phyloP scores from a whole-genome alignment of 345 rosid species.

The Populus pruinosa region DNA sequence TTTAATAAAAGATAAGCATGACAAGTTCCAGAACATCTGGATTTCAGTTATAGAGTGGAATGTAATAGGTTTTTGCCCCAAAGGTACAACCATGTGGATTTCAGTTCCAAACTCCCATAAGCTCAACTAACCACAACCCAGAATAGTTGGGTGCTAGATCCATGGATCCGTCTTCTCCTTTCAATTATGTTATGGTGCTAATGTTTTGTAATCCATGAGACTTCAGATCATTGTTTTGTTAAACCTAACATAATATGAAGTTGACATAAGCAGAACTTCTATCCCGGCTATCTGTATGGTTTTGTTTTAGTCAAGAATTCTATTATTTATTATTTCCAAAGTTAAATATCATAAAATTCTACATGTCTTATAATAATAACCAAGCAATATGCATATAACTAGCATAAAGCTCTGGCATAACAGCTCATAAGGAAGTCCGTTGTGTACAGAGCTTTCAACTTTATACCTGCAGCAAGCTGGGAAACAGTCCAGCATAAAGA shows the following conservation, averaged over 20 bases:
- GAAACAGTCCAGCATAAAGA: constrained; percentile 64
- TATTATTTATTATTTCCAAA: too few relatives aligned
- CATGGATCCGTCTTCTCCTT: too few relatives aligned
- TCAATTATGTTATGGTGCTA: too few relatives aligned
- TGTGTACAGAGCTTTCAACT: not conserved
- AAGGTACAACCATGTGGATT: not conserved
- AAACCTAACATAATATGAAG: not conserved
- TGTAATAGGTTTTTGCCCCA: not conserved
- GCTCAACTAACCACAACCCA: too few relatives aligned
- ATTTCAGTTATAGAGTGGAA: not conserved
- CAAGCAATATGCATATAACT: not conserved
- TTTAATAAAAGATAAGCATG: not conserved
- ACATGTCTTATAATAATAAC: not conserved
- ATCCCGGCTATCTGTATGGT: not conserved
- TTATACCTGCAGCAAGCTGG: constrained; percentile 70
- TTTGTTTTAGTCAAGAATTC: not conserved
- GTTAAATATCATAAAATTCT: too few relatives aligned
- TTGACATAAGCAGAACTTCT: not conserved
- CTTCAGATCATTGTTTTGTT: too few relatives aligned
- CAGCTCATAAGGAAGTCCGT: not conserved
- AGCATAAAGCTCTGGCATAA: not conserved
- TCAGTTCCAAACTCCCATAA: not conserved
- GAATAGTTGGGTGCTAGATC: too few relatives aligned
- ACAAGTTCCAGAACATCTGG: not conserved
- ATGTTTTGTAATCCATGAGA: too few relatives aligned